A percentile compares a stretch with the other conserved stretches of the same genome.
Evolutionary conservation across 2,329 filamentous ascomycete genomes (phyloP).

Genomic region (Gnomoniopsis sp.): DNA sequence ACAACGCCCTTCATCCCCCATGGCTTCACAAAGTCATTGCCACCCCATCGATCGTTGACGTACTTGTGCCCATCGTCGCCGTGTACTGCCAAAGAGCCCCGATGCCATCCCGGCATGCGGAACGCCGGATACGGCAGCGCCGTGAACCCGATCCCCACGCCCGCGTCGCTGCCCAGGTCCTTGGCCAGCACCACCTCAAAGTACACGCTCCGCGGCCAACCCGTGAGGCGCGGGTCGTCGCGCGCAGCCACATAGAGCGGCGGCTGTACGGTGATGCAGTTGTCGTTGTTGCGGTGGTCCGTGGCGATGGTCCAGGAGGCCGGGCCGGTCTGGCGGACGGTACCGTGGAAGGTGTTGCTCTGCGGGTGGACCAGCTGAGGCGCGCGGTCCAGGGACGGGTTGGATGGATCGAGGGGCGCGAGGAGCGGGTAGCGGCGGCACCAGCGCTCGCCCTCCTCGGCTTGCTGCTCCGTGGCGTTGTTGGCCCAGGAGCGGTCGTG

Average conservation of each 20-base stretch:
- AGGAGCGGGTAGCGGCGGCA: constrained; percentile 58
- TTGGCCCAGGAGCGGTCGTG: constrained; percentile 64
- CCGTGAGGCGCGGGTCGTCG: constrained; percentile 51
- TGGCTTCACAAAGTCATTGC: constrained; percentile 61
- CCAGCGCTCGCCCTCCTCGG: constrained; percentile 64
- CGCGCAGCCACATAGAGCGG: constrained; percentile 63
- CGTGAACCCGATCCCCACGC: constrained; percentile 64
- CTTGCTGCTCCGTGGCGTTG: constrained; percentile 65
- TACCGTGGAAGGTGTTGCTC: constrained; percentile 35
- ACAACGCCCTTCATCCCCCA: constrained; percentile 65
- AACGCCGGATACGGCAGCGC: constrained; percentile 76
- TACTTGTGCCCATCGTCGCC: constrained; percentile 76
- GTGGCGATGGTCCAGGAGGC: constrained; percentile 46
- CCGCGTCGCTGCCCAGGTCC: constrained; percentile 6
- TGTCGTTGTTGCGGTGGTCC: constrained; percentile 49
- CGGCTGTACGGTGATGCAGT: constrained; percentile 63
- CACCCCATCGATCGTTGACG: constrained; percentile 72
- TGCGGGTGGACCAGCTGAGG: constrained; percentile 51
- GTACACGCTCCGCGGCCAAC: constrained; percentile 55
- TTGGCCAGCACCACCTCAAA: constrained; percentile 62
- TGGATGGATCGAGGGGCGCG: constrained; percentile 45
- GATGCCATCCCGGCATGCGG: constrained; percentile 77
- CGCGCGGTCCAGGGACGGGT: constrained; percentile 42
- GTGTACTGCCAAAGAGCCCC: constrained; percentile 72
- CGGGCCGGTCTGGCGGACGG: constrained; percentile 36